Conservation (phyloP, 73 alveolate genomes). For the Tetrahymena malaccensis region DNA sequence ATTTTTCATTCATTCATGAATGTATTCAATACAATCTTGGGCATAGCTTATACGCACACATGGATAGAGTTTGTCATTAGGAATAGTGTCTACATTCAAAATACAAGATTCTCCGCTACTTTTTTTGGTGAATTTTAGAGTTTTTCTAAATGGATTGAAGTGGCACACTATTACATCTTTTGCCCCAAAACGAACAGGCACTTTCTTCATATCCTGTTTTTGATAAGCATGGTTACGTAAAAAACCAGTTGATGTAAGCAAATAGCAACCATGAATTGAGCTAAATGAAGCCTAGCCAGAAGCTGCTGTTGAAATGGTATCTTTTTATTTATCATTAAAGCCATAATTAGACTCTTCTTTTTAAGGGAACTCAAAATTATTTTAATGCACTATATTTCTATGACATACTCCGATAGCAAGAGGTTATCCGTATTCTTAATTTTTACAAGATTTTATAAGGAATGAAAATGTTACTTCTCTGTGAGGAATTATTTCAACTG, state of each 20-base stretch:
- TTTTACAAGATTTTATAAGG: background rate
- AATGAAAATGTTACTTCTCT: background rate
- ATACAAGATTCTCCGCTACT: background rate
- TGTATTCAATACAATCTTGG: background rate
- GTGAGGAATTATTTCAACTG: background rate
- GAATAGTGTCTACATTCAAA: background rate
- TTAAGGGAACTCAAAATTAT: background rate
- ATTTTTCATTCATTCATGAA: background rate
- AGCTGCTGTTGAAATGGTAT: background rate
- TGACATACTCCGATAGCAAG: background rate
- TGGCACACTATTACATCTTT: background rate
- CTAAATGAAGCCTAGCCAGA: background rate
- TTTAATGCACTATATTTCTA: background rate
- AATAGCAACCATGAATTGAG: background rate
- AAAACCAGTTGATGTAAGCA: background rate
- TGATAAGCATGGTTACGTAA: background rate
- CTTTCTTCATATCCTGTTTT: background rate
- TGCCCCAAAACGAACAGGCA: background rate
- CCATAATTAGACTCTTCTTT: background rate
- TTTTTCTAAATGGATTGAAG: background rate
- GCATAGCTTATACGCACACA: background rate
- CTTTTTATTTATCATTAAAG: background rate
- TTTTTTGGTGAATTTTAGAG: background rate
- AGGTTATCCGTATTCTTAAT: background rate
- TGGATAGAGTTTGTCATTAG: background rate